These are phyloP conservation scores for Nicotiana attenuata DNA, from an alignment of 257 asterid species.

Conservation along the genomic window DNA sequence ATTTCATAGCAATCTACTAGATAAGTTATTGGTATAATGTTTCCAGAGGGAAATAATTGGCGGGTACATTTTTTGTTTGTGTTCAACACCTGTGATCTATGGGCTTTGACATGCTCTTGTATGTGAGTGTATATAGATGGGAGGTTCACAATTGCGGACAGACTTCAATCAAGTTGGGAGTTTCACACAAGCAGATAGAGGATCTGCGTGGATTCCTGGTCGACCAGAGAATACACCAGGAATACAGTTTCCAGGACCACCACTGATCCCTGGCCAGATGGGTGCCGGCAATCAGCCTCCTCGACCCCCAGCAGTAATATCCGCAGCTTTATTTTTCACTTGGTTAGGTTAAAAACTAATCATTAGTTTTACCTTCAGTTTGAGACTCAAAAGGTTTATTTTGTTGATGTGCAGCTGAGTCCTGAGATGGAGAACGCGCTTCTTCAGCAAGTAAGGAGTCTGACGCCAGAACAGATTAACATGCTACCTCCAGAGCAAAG, in stretches of 20 bases:
- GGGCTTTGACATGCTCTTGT: conserved; percentile 6
- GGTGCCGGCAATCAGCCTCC: conserved; percentile 67
- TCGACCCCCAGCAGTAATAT: conserved; percentile 46
- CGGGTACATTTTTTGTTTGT: background rate
- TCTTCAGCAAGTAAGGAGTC: conserved; percentile 85
- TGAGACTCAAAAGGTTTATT: background rate
- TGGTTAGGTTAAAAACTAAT: background rate
- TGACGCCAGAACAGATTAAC: conserved; percentile 79
- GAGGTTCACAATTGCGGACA: conserved; percentile 63
- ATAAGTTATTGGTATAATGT: background rate
- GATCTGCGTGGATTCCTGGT: conserved; percentile 60
- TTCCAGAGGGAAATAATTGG: background rate
- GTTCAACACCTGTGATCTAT: too few relatives aligned
- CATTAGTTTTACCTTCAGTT: background rate
- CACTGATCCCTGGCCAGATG: conserved; percentile 50
- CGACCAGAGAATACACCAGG: conserved; percentile 40
- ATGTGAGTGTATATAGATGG: conserved; percentile 39
- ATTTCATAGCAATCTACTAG: too few relatives aligned
- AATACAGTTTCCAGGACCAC: conserved; percentile 53
- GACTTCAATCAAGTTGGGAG: conserved; percentile 72
- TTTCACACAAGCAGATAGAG: conserved; percentile 64
- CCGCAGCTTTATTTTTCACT: conserved; percentile 6
- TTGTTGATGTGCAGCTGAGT: conserved; percentile 49
- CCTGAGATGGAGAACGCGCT: conserved; percentile 82
- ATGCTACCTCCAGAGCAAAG: conserved; percentile 79